These are phyloP conservation scores for Ceratobasidium sp. DNA, from an alignment of 1,284 basidiomycete species.

Conservation along the genomic window DNA sequence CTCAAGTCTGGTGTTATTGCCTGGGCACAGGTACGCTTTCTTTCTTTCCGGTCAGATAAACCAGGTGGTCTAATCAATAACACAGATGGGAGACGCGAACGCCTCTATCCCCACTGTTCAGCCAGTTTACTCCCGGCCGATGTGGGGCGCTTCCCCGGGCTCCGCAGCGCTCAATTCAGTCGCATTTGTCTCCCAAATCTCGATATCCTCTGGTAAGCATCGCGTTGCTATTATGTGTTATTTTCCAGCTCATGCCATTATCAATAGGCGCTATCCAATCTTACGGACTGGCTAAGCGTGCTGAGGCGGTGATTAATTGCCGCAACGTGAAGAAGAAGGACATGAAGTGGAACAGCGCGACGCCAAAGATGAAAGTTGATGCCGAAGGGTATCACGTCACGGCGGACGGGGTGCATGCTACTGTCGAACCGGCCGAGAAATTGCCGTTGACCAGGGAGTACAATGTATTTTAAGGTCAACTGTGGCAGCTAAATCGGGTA, in stretches of 20 bases:
- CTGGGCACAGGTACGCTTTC: slow-evolving; percentile 74
- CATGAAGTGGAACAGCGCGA: slow-evolving; percentile 92
- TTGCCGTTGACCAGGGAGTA: slow-evolving; percentile 77
- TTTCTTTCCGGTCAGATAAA: no score
- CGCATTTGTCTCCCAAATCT: slow-evolving; percentile 84
- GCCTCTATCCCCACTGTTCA: slow-evolving; percentile 94
- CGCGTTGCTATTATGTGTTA: background rate
- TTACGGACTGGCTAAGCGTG: slow-evolving; percentile 80
- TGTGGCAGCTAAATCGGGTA: no score
- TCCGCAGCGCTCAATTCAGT: slow-evolving; percentile 85
- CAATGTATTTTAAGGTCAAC: slow-evolving; percentile 72
- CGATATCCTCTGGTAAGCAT: slow-evolving; percentile 66
- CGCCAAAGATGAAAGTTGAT: slow-evolving; percentile 88
- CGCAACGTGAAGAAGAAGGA: slow-evolving; percentile 82
- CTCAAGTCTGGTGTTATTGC: slow-evolving; percentile 95
- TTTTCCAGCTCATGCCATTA: slow-evolving; percentile 8
- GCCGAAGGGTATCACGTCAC: slow-evolving; percentile 91
- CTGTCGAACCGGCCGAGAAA: slow-evolving; percentile 77
- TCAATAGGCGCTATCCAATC: slow-evolving; percentile 63
- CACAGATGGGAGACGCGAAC: slow-evolving; percentile 91
- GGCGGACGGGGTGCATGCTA: slow-evolving; percentile 81
- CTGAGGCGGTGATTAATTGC: slow-evolving; percentile 82
- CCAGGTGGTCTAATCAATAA: background rate
- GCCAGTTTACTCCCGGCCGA: slow-evolving; percentile 83
- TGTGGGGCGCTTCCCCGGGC: slow-evolving; percentile 85